Percentiles rank a stretch among this genome's conserved stretches.
These are phyloP conservation scores for Patellifolia procumbens DNA, from an alignment of 179 eudicot species.

Conservation along the genomic window DNA sequence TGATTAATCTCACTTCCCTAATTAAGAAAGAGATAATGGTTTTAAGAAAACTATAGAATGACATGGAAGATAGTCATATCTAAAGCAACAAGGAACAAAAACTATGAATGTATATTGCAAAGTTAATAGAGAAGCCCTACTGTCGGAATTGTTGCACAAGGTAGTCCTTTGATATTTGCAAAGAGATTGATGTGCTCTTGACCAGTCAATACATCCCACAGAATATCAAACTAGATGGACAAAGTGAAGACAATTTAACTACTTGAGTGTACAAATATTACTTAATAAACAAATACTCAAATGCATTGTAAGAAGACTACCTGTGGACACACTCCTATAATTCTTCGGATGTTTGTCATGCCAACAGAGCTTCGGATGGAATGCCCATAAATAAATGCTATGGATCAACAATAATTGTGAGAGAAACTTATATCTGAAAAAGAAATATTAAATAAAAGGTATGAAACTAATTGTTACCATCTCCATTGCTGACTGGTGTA, in stretches of 20 bases:
- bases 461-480: slow-evolving; percentile 53
- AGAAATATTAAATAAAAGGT: slow-evolving; percentile 9
- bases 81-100: not conserved
- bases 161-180: slow-evolving; percentile 86
- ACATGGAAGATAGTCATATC: not conserved
- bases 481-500: slow-evolving; percentile 81
- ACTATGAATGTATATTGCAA: not conserved
- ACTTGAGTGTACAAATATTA: too few species aligned
- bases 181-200: slow-evolving; percentile 86
- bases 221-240: slow-evolving; percentile 73
- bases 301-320: slow-evolving; percentile 33
- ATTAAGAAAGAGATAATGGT: not conserved
- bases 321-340: slow-evolving; percentile 98
- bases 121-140: slow-evolving; percentile 34
- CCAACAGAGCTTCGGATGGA: slow-evolving; percentile 79
- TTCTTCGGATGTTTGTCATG: slow-evolving; percentile 76
- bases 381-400: slow-evolving; percentile 80
- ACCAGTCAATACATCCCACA: slow-evolving; percentile 89
- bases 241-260: slow-evolving; percentile 1
- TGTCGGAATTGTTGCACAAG: slow-evolving; percentile 46
- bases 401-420: slow-evolving; percentile 16
- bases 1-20: not conserved
- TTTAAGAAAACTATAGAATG: not conserved
- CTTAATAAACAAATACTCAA: not conserved
- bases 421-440: not conserved